Percentiles rank a stretch among this genome's conserved stretches.
These are phyloP conservation scores for Cryphonectria japonica DNA, from an alignment of 2,329 filamentous ascomycete species.

Conservation along the genomic window DNA sequence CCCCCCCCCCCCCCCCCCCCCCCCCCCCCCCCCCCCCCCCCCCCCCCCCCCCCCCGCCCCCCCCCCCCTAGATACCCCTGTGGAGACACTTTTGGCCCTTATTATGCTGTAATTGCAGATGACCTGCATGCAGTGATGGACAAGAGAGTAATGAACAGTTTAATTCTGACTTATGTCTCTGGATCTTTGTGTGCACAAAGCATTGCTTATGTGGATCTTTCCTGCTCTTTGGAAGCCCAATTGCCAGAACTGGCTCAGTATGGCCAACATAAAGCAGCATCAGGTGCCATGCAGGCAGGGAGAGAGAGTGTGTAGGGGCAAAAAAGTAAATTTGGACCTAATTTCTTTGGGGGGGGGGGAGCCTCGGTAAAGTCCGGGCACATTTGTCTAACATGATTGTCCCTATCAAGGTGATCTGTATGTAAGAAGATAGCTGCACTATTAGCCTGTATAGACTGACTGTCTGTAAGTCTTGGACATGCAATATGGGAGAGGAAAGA, in stretches of 20 bases:
- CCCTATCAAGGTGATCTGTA: neutral
- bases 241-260: neutral
- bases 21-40: too few species aligned
- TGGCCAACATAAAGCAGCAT: neutral
- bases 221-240: neutral
- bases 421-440: neutral
- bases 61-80: too few species aligned
- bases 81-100: neutral
- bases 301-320: neutral
- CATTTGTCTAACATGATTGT: neutral
- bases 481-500: too few species aligned
- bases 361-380: constrained; percentile 1
- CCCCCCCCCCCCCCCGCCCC: too few species aligned
- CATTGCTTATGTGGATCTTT: neutral
- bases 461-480: neutral
- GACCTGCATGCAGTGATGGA: too few species aligned
- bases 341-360: neutral
- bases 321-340: neutral
- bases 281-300: neutral
- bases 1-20: too few species aligned
- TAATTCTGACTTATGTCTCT: neutral
- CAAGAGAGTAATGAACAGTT: neutral
- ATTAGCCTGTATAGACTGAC: neutral
- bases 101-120: neutral
- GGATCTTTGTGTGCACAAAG: neutral